Base-by-base conservation (phyloP, 2,329 filamentous ascomycete species). In the Myrmaecium sp. region DNA sequence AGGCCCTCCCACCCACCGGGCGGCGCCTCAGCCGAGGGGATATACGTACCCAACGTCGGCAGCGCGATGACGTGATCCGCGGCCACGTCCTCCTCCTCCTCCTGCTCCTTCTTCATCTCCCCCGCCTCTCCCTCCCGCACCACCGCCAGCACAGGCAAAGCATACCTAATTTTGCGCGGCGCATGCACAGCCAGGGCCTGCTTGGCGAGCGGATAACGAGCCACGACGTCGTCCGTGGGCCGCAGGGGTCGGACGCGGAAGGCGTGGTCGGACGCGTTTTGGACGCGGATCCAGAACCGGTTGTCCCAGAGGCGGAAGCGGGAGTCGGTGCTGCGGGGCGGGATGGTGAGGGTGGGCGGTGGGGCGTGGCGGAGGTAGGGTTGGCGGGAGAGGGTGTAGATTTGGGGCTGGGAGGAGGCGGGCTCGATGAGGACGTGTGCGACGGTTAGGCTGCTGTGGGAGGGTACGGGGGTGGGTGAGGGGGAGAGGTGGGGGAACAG, bases 211-310 rank as follows among this genome's bases (percentile, higher is more conserved):
- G 15, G 8, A 10, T 13, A 17, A 25, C 24, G 23, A 23, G 21
- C 25, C 5, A 21, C 17, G 5, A 24, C 37, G 15, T 31, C 48
- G 41, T 10, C 31, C 21, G 11, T 33, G 29, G 3, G 29, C 18
- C 31, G 23, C 15, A 52, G 36, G 10, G 33, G 26, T 8, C 62
- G 57, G 12, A 66, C 35, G 2, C 47, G 32, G 4, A 65, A 30
- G 1, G 35, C 31, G 14, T 38, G 33, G 2, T 33, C 25, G 2
- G 40, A 39, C 4, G 36, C 29, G 11, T 60, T 50, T 15, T 43
- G 38, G 7, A 69, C 29, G 2, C 52, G 54, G 25, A 71, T 50
- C 67, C 67, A 72, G 42, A 54, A 69, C 12, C 67, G 54, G 24
- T 57, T 53, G 37, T 70, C 66, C 52, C 64, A 70, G 10, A 72